Evolutionary conservation across 1,139 yeast species (phyloP).

Genomic region (Barnettozyma hawaiiensis): DNA sequence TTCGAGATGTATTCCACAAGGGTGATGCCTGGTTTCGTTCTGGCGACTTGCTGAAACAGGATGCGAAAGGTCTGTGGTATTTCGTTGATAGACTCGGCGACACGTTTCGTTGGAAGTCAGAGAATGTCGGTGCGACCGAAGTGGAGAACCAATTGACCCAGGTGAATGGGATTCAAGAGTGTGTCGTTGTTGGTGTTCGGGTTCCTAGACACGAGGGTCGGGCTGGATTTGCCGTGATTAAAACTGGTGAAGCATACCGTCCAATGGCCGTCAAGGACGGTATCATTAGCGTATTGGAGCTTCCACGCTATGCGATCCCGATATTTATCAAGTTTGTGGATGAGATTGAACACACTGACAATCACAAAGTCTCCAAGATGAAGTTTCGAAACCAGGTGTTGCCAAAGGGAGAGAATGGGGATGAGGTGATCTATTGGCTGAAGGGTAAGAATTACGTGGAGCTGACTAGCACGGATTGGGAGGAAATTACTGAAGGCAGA

Average conservation of each 20-base stretch:
- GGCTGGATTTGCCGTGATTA: conserved; percentile 84
- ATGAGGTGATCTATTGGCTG: conserved; percentile 67
- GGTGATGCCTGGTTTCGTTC: conserved; percentile 93
- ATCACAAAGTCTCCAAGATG: conserved; percentile 82
- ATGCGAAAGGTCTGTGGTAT: conserved; percentile 64
- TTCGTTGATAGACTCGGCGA: conserved; percentile 94
- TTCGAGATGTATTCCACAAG: conserved; percentile 64
- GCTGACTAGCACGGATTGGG: conserved; percentile 59
- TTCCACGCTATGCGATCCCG: conserved; percentile 91
- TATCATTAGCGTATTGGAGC: conserved; percentile 34
- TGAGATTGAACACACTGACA: conserved; percentile 64
- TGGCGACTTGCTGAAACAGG: conserved; percentile 76
- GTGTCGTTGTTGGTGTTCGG: conserved; percentile 84
- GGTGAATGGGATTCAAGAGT: conserved; percentile 42
- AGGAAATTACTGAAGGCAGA: conserved; percentile 33
- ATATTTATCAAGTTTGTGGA: conserved; percentile 67
- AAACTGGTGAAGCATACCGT: conserved; percentile 33
- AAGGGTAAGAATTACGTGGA: conserved; percentile 49
- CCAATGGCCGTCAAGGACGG: conserved; percentile 32
- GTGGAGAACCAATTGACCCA: conserved; percentile 67
- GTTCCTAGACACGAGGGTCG: conserved; percentile 92
- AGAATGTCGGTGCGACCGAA: conserved; percentile 90
- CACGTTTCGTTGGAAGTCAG: conserved; percentile 96
- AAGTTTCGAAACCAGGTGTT: conserved; percentile 68
- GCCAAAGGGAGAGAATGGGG: conserved; percentile 63